These are phyloP conservation scores for Alternaria solani DNA, from an alignment of 2,329 filamentous ascomycete genomes.

Conservation along the genomic window DNA sequence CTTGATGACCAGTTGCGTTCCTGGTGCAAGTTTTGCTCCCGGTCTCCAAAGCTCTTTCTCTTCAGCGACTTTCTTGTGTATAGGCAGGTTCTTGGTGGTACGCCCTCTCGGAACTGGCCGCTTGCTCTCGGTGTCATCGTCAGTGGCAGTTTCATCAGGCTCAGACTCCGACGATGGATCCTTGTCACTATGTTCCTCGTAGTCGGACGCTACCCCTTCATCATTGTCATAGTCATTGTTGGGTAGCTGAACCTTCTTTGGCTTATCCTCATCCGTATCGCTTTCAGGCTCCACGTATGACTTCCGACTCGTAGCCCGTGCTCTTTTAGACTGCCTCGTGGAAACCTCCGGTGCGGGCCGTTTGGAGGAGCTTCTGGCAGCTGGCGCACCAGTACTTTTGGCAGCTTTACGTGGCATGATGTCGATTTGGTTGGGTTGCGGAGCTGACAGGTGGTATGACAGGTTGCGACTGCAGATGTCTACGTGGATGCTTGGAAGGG, in stretches of 20 bases:
- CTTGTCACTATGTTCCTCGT: conserved; percentile 52
- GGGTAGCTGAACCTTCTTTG: conserved; percentile 24
- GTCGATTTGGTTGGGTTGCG: background rate
- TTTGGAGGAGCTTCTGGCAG: conserved; percentile 46
- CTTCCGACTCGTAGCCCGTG: conserved; percentile 43
- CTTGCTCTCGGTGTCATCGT: conserved; percentile 40
- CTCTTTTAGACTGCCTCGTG: conserved; percentile 46
- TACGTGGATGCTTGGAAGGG: conserved; percentile 18
- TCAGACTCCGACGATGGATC: conserved; percentile 41
- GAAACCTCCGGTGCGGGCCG: conserved; percentile 44
- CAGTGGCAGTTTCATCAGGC: conserved; percentile 41
- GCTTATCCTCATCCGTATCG: conserved; percentile 24
- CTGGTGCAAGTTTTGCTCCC: conserved; percentile 65
- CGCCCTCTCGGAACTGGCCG: conserved; percentile 32
- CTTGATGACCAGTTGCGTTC: conserved; percentile 68
- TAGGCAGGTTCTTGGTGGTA: conserved; percentile 27
- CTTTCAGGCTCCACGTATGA: conserved; percentile 47
- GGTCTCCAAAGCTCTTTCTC: conserved; percentile 64
- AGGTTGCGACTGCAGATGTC: conserved; percentile 9
- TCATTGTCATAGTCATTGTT: conserved; percentile 45
- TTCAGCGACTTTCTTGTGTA: conserved; percentile 39
- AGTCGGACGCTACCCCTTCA: conserved; percentile 49
- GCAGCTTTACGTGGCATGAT: conserved; percentile 44
- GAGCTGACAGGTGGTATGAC: background rate
- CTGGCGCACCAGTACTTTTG: conserved; percentile 25